phyloP scores from a whole-genome alignment of 2,329 filamentous ascomycete genomes.

The Fusarium equiseti region DNA sequence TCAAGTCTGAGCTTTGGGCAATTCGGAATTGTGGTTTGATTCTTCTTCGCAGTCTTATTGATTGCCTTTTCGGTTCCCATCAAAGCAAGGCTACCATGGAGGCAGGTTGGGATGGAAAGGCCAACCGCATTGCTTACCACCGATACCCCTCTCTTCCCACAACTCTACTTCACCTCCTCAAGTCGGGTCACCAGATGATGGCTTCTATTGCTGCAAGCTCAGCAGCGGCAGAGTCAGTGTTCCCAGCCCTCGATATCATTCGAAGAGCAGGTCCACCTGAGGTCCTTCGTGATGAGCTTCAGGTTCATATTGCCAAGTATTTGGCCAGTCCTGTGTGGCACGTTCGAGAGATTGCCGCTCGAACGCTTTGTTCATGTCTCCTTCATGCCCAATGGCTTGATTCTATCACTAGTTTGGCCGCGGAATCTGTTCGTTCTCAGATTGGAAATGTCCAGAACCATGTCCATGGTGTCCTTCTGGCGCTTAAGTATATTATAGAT shows the following conservation, averaged over 20 bases:
- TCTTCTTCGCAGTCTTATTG: conserved; percentile 86
- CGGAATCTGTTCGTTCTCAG: conserved; percentile 42
- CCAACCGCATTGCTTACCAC: conserved; percentile 75
- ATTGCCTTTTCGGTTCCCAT: conserved; percentile 80
- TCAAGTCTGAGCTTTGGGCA: conserved; percentile 89
- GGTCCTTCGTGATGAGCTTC: conserved; percentile 65
- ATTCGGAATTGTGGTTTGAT: conserved; percentile 94
- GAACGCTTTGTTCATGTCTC: conserved; percentile 75
- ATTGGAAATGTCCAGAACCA: conserved; percentile 60
- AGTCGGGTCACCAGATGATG: conserved; percentile 61
- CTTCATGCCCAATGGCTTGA: conserved; percentile 63
- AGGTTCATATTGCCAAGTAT: conserved; percentile 69
- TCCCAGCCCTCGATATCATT: conserved; percentile 85
- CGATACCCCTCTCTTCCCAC: conserved; percentile 74
- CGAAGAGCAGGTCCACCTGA: conserved; percentile 77
- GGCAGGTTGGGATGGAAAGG: conserved; percentile 72
- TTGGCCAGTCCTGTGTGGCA: conserved; percentile 81
- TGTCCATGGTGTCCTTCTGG: conserved; percentile 69
- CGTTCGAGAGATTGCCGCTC: conserved; percentile 82
- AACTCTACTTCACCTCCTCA: conserved; percentile 73
- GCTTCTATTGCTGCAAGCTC: conserved; percentile 52
- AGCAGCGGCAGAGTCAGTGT: conserved; percentile 75
- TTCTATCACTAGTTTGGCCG: conserved; percentile 55
- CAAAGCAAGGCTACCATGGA: conserved; percentile 75
- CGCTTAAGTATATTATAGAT: conserved; percentile 68